phyloP scores from a whole-genome alignment of 2,329 filamentous ascomycete genomes.

The Apiospora saccharicola region DNA sequence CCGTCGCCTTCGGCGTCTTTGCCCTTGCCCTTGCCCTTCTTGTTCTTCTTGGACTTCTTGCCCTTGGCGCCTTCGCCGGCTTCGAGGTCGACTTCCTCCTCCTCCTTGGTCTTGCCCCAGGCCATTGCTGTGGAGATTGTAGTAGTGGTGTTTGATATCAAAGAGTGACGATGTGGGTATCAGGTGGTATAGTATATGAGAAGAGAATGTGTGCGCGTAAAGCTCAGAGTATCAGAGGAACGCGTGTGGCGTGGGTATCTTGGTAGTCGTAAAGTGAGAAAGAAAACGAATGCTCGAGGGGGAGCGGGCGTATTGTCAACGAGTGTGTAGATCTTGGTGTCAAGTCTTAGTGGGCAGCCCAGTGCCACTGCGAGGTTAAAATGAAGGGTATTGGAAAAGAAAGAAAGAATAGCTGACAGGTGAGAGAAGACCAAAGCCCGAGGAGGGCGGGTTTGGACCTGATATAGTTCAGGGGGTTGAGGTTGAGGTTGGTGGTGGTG shows the following conservation, averaged over 20 bases:
- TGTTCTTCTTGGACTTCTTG: not conserved
- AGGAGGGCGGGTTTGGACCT: not conserved
- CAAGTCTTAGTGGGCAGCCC: not conserved
- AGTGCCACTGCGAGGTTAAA: not conserved
- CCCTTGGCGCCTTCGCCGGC: not conserved
- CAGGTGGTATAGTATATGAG: not conserved
- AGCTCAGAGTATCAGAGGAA: not conserved
- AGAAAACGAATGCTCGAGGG: not conserved
- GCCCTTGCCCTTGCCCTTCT: not conserved
- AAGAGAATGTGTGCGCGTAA: not conserved
- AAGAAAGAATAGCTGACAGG: not conserved
- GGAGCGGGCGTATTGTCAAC: not conserved
- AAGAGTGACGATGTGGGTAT: not conserved
- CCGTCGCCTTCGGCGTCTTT: not conserved
- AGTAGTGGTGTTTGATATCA: not conserved
- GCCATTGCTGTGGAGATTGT: not conserved
- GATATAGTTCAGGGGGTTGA: not conserved
- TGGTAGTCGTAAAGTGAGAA: not conserved
- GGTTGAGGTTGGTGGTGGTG: too few relatives aligned
- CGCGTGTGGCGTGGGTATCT: conserved; percentile 4
- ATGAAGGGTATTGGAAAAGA: not conserved
- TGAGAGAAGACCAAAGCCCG: not conserved
- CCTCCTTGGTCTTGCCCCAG: conserved; percentile 16
- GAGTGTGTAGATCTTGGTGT: not conserved
- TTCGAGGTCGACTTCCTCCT: not conserved